Base-by-base conservation (phyloP, 495 filamentous ascomycete genomes). In the Chlorociboria aeruginascens region DNA sequence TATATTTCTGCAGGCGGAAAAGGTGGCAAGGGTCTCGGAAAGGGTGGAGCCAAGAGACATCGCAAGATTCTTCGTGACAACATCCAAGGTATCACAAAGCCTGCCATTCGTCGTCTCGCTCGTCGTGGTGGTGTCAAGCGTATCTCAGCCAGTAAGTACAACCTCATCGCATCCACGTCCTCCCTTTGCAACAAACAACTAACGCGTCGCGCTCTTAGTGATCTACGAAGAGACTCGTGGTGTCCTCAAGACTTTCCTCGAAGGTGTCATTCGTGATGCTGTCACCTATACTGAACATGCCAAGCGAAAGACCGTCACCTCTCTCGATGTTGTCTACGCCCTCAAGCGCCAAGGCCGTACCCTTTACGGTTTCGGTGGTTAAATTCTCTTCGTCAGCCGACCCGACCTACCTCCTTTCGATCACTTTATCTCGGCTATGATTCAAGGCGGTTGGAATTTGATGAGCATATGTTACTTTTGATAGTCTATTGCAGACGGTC, bases 171-270 rank as follows among this genome's bases (percentile, higher is more conserved):
- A 3, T 29, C n/a, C 3, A 34, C 13, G n/a, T 20, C 9, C 17
- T 10, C 40, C 31, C 29, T 33, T 9, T 10, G 32, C 32, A 31
- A 10, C 41, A 25, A 11, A 2, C 34, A 31, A 7, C 30, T 9
- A 16, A 45, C 29, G n/a, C 40, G 29, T 52, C 43, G 35, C 45
- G 12, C 43, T 44, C n/a, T 4, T 61, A 73, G 90, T 81, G 77
- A 81, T 99, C 83, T 99, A 99, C 81, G 93, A 99, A 69, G 93
- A 99, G 81, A 99, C 93, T 60, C 93, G 93, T 67, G 89, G 92
- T 82, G 93, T 99, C 62, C 85, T 99, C 63, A 99, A 99, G 86
- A 93, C 92, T 74, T 99, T 99, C 89, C 89, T 99, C 62, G 93
- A 99, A 77, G 89, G 90, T 77, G 93, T 99, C 76, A 99, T 99